Percentiles rank a stretch among this genome's conserved stretches.
Evolutionary conservation across 2,329 filamentous ascomycete genomes (phyloP).

Genomic region (Penicillium sp.): DNA sequence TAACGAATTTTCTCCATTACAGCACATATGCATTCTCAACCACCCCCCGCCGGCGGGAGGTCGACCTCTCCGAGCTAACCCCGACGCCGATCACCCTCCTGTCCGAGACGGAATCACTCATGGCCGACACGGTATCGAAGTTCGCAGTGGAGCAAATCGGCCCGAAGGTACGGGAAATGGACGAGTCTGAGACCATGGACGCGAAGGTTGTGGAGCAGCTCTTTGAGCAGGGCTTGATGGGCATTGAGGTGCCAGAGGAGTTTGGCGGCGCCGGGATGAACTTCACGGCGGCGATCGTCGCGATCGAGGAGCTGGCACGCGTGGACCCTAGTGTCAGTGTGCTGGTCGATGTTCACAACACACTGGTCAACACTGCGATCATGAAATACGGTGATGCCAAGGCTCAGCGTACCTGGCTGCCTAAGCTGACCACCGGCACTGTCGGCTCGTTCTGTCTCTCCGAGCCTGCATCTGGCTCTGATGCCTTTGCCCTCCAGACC

Average conservation of each 20-base stretch:
- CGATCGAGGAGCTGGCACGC: constrained; percentile 92
- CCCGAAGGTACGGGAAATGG: constrained; percentile 93
- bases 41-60: constrained; percentile 55
- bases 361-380: constrained; percentile 89
- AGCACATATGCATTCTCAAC: constrained; percentile 59
- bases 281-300: constrained; percentile 93
- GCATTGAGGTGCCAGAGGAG: constrained; percentile 94
- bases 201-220: constrained; percentile 81
- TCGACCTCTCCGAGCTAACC: constrained; percentile 70
- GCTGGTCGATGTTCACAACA: constrained; percentile 96
- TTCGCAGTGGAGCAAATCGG: constrained; percentile 87
- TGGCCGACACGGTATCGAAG: constrained; percentile 85
- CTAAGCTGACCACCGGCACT: constrained; percentile 83
- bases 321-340: constrained; percentile 95
- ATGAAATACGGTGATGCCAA: constrained; percentile 77
- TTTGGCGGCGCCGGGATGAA: constrained; percentile 98
- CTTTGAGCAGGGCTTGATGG: constrained; percentile 97
- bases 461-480: constrained; percentile 87
- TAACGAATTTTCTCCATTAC: background rate
- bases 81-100: constrained; percentile 92
- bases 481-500: constrained; percentile 92
- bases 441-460: constrained; percentile 90
- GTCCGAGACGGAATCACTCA: constrained; percentile 83
- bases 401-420: constrained; percentile 81
- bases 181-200: constrained; percentile 95